Conservation (phyloP, 164 flowering plant species). For the Vitis labrusca region DNA sequence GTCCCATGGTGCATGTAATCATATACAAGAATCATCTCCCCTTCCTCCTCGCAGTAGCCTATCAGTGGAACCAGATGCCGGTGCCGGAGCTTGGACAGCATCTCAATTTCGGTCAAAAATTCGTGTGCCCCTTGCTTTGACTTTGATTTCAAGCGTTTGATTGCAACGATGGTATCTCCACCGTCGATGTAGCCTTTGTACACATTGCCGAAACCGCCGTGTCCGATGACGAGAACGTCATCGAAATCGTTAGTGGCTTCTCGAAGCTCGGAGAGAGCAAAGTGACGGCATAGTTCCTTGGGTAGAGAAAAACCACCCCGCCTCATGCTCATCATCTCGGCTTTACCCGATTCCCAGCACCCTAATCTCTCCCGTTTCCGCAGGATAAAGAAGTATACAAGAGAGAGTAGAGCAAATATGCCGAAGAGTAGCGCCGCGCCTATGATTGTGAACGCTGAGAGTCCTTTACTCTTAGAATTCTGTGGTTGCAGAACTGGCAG, state of each 20-base stretch:
- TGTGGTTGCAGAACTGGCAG: no score
- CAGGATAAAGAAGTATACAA: no score
- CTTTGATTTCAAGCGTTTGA: conserved; percentile 27
- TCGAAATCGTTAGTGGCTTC: conserved; percentile 30
- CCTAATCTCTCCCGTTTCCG: no score
- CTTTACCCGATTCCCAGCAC: not conserved
- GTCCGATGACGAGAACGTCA: conserved; percentile 15
- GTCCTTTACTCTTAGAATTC: no score
- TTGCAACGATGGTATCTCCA: conserved; percentile 24
- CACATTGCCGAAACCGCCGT: conserved; percentile 33
- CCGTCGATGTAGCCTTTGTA: conserved; percentile 31
- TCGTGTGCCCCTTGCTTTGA: conserved; percentile 28
- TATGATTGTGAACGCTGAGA: no score
- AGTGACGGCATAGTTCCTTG: conserved; percentile 21
- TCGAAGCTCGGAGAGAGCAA: conserved; percentile 19
- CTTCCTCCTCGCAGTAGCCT: conserved; percentile 30
- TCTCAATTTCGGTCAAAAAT: conserved; percentile 30
- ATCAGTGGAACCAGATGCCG: conserved; percentile 32
- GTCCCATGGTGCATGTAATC: conserved; percentile 28
- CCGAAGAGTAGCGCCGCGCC: no score
- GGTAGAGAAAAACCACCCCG: conserved; percentile 10
- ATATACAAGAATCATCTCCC: conserved; percentile 38
- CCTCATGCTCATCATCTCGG: not conserved
- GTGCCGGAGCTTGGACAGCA: conserved; percentile 30
- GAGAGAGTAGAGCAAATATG: no score